Conservation (phyloP, 2,329 filamentous ascomycete species). For the Aspergillaceae sp. region DNA sequence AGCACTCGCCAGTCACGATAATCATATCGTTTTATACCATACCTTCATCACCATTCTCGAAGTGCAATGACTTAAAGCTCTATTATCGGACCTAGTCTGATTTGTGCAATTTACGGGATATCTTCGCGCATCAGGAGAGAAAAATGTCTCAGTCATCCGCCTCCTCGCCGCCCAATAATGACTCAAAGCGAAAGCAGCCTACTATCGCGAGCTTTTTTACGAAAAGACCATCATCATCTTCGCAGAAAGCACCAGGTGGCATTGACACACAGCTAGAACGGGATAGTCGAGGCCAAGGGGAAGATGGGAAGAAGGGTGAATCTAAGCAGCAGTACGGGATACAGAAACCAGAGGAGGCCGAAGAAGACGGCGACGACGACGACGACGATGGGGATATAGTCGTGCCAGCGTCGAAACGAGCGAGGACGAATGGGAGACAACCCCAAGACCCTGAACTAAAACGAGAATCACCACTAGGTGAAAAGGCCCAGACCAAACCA, state of each 20-base stretch:
- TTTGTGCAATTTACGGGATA: no score
- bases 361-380: constrained; percentile 32
- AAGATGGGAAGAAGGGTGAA: not conserved
- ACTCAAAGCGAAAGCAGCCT: constrained; percentile 46
- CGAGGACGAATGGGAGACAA: constrained; percentile 18
- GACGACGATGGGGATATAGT: constrained; percentile 35
- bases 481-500: constrained; percentile 20
- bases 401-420: constrained; percentile 35
- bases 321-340: constrained; percentile 4
- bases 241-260: constrained; percentile 8
- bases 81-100: no score
- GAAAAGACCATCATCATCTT: constrained; percentile 39
- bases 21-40: no score
- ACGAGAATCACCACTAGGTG: not conserved
- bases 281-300: constrained; percentile 1
- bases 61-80: no score
- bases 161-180: constrained; percentile 17
- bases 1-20: no score
- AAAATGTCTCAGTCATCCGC: constrained; percentile 27
- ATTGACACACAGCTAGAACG: constrained; percentile 3
- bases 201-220: constrained; percentile 83
- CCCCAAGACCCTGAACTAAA: not conserved
- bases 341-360: constrained; percentile 4
- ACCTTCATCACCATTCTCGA: no score
- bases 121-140: no score